Percentiles rank a stretch among this genome's conserved stretches.
These are phyloP conservation scores for Nitzschia sp. DNA, from an alignment of 108 stramenopile species.

Conservation along the genomic window DNA sequence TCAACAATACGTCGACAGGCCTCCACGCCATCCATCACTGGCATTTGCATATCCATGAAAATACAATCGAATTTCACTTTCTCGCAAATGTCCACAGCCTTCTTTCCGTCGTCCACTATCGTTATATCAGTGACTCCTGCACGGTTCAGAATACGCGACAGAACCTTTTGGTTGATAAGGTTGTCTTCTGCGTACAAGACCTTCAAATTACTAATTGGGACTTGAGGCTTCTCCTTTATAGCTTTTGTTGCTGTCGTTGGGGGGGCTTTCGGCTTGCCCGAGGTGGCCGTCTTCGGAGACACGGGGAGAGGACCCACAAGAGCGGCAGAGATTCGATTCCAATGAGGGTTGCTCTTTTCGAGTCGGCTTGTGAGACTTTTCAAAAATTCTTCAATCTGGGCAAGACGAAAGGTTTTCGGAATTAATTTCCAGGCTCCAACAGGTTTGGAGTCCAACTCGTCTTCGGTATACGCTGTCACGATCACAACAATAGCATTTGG, in stretches of 20 bases:
- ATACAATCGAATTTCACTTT: conserved; percentile 20
- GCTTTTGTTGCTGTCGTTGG: background rate
- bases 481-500: conserved; percentile 24
- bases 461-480: conserved; percentile 35
- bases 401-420: conserved; percentile 36
- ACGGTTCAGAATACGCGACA: conserved; percentile 36
- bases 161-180: conserved; percentile 42
- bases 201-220: conserved; percentile 6
- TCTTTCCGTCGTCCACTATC: conserved; percentile 40
- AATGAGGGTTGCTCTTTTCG: background rate
- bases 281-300: background rate
- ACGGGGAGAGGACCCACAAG: background rate
- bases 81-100: conserved; percentile 36
- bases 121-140: conserved; percentile 28
- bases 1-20: conserved; percentile 44
- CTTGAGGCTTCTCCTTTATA: background rate
- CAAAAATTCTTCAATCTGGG: conserved; percentile 24
- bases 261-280: no score
- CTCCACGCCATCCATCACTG: conserved; percentile 60
- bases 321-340: background rate
- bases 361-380: background rate
- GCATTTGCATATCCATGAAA: conserved; percentile 56
- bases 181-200: conserved; percentile 46
- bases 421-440: conserved; percentile 28
- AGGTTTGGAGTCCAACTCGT: conserved; percentile 21